These are phyloP conservation scores for Paulownia fortunei DNA, from an alignment of 257 asterid genomes.

Conservation along the genomic window DNA sequence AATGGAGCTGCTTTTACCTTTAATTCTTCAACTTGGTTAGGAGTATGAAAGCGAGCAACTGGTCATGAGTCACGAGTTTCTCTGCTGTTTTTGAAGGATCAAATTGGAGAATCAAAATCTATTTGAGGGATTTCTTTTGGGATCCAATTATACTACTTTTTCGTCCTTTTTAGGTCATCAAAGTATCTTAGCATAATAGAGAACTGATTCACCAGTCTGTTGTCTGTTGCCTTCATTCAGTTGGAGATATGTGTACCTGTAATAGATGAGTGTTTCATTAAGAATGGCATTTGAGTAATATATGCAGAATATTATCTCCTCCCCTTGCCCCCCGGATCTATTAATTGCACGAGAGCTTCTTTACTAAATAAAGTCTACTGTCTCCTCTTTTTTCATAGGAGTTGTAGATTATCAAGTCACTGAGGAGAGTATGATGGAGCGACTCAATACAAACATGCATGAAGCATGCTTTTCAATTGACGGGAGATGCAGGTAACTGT, in stretches of 20 bases:
- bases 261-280: not conserved
- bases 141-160: not conserved
- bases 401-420: slow-evolving; percentile 63
- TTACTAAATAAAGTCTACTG: not conserved
- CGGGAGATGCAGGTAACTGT: slow-evolving; percentile 59
- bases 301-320: not conserved
- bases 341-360: not conserved
- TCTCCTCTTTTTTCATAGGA: slow-evolving; percentile 37
- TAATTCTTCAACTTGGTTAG: not conserved
- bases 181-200: not conserved
- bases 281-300: not conserved
- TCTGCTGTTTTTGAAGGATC: not conserved
- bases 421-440: slow-evolving; percentile 59
- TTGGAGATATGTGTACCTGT: not conserved
- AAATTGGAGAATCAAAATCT: not conserved
- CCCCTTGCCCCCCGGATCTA: not conserved
- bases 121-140: not conserved
- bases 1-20: not conserved
- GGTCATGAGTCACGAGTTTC: not conserved
- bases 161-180: not conserved
- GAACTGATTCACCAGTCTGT: not conserved
- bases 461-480: slow-evolving; percentile 60
- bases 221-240: not conserved
- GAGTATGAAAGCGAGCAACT: not conserved
- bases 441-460: slow-evolving; percentile 54